phyloP scores from a whole-genome alignment of 2,329 filamentous ascomycete genomes.

The Myrmaecium sp. region DNA sequence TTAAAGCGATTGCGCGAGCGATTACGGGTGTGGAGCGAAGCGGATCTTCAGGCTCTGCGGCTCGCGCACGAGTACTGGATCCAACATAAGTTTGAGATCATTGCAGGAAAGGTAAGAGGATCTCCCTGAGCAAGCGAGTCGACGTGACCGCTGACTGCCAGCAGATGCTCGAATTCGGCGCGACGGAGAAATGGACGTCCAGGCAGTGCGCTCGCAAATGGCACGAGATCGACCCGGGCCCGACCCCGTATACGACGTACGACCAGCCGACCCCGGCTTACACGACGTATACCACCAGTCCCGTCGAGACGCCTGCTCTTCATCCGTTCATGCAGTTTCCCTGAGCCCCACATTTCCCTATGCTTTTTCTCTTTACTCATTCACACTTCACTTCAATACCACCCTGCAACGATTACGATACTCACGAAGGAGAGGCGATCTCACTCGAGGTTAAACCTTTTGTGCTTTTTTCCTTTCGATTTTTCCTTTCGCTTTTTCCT shows the following conservation, averaged over 20 bases:
- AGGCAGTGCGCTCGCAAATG: constrained; percentile 34
- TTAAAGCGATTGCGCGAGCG: constrained; percentile 34
- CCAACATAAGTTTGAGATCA: constrained; percentile 37
- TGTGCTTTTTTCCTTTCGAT: too few species aligned
- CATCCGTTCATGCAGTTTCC: too few species aligned
- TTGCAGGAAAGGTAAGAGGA: constrained; percentile 27
- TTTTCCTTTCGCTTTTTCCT: too few species aligned
- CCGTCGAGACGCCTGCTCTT: constrained; percentile 16
- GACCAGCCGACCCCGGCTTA: constrained; percentile 10
- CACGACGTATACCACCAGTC: constrained; percentile 16
- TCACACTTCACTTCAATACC: too few species aligned
- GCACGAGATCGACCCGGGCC: constrained; percentile 26
- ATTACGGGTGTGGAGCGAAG: constrained; percentile 34
- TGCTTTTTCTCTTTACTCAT: too few species aligned
- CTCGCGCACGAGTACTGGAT: constrained; percentile 36
- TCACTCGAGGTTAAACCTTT: too few species aligned
- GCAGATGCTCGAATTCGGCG: constrained; percentile 35
- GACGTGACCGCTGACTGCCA: constrained; percentile 5
- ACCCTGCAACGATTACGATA: too few species aligned
- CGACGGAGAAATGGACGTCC: constrained; percentile 33
- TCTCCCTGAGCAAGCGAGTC: background rate
- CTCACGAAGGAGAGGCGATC: too few species aligned
- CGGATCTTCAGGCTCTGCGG: constrained; percentile 30
- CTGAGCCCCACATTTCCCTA: too few species aligned
- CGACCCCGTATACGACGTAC: constrained; percentile 16